These are phyloP conservation scores for Zygosaccharomyces pseudobailii DNA, from an alignment of 1,139 yeast species.

Conservation along the genomic window DNA sequence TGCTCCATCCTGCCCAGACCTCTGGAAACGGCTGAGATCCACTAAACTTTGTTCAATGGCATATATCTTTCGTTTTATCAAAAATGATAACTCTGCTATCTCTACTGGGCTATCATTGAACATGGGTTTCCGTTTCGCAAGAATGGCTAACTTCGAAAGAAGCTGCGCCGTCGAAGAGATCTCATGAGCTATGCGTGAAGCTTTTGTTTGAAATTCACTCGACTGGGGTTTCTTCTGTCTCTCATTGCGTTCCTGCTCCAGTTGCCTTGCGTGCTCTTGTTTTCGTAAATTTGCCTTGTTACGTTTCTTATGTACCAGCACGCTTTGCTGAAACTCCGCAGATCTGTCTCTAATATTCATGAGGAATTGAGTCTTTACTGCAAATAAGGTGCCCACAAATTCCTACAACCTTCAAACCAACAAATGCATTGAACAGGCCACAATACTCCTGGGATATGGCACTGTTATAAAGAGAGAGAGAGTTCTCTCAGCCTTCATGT, in stretches of 20 bases:
- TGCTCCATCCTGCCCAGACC: constrained; percentile 49
- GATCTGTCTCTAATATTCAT: constrained; percentile 35
- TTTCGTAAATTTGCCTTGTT: constrained; percentile 16
- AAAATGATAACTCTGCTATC: constrained; percentile 85
- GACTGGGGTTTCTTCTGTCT: constrained; percentile 29
- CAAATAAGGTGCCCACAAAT: not conserved
- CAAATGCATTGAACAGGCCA: constrained; percentile 1
- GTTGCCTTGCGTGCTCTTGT: constrained; percentile 9
- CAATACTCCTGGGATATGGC: not conserved
- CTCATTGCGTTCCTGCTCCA: constrained; percentile 3
- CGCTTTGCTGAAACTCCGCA: constrained; percentile 35
- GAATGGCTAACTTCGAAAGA: constrained; percentile 69
- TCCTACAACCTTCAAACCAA: not conserved
- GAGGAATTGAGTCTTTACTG: not conserved
- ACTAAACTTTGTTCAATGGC: constrained; percentile 72
- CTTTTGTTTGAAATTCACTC: constrained; percentile 74
- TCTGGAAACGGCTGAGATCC: constrained; percentile 35
- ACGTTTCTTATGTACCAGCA: constrained; percentile 27
- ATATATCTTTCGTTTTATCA: constrained; percentile 89
- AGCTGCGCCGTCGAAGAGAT: constrained; percentile 84
- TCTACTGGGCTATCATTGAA: constrained; percentile 94
- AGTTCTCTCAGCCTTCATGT: not conserved
- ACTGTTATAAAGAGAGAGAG: not conserved
- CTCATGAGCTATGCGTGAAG: constrained; percentile 81
- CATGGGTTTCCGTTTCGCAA: constrained; percentile 88